These are phyloP conservation scores for Fusarium sp. DNA, from an alignment of 2,329 filamentous ascomycete species.

Conservation along the genomic window DNA sequence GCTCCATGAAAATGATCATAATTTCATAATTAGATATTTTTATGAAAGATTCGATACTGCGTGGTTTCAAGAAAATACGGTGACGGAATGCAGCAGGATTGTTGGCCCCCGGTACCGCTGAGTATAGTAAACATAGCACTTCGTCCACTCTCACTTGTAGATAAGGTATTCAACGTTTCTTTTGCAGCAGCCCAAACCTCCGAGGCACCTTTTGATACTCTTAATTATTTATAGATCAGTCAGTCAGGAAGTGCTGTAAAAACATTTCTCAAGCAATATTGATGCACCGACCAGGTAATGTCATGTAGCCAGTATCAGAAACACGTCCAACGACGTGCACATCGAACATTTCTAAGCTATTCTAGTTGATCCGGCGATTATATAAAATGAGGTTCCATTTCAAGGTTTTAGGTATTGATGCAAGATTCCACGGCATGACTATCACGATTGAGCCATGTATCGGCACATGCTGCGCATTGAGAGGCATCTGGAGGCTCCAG, in stretches of 20 bases:
- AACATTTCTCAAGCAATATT: too few species aligned
- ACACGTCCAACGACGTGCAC: too few species aligned
- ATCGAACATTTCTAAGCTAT: too few species aligned
- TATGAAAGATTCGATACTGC: neutral
- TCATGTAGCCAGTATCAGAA: too few species aligned
- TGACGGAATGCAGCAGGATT: neutral
- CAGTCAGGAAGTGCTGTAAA: neutral
- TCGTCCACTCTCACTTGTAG: neutral
- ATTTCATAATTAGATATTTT: neutral
- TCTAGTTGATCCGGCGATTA: neutral
- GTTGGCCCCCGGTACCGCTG: neutral
- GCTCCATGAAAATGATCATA: neutral
- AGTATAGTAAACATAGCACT: neutral
- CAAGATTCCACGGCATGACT: neutral
- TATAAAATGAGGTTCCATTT: neutral
- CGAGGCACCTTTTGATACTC: neutral
- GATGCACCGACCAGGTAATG: too few species aligned
- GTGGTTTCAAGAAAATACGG: neutral
- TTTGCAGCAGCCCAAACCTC: neutral
- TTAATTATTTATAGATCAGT: neutral
- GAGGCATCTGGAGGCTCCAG: neutral
- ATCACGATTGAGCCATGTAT: slow-evolving; percentile 1
- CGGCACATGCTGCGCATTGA: slow-evolving; percentile 2
- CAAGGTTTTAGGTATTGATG: neutral
- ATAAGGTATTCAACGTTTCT: neutral